A percentile compares a stretch with the other conserved stretches of the same genome.
phyloP scores from a whole-genome alignment of 306 rosid species.

The Alnus rubra region DNA sequence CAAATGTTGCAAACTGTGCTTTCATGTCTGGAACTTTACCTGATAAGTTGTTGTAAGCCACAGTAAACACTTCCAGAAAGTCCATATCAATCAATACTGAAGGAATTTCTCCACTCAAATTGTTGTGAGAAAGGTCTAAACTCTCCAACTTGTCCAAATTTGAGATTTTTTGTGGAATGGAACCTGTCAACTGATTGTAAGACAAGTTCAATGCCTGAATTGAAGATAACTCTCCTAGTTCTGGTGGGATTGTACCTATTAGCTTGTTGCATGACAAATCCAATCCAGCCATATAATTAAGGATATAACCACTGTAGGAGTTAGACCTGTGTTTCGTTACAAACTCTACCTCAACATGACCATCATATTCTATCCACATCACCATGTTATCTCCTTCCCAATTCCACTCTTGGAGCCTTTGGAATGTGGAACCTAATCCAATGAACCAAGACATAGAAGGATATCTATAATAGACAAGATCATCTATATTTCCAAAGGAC shows the following conservation, averaged over 20 bases:
- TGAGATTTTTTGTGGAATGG: not conserved
- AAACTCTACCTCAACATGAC: not conserved
- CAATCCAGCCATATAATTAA: not conserved
- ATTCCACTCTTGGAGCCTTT: too few species aligned
- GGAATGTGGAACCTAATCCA: too few species aligned
- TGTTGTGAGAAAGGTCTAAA: too few species aligned
- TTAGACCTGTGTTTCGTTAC: not conserved
- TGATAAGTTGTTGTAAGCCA: too few species aligned
- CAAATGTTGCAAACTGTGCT: too few species aligned
- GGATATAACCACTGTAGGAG: not conserved
- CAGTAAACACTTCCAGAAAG: not conserved
- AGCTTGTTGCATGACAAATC: slow-evolving; percentile 19
- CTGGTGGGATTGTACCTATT: slow-evolving; percentile 16
- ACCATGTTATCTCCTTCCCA: too few species aligned
- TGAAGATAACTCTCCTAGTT: slow-evolving; percentile 6
- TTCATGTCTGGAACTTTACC: too few species aligned
- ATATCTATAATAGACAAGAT: too few species aligned
- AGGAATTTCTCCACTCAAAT: too few species aligned
- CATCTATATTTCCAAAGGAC: not conserved
- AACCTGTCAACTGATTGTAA: slow-evolving; percentile 4
- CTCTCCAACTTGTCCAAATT: not conserved
- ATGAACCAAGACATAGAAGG: accelerated
- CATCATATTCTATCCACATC: not conserved
- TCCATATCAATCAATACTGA: not conserved
- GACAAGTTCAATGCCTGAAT: slow-evolving; percentile 17